Base-by-base conservation (phyloP, 2,329 filamentous ascomycete species). In the Trichocomaceae sp. region DNA sequence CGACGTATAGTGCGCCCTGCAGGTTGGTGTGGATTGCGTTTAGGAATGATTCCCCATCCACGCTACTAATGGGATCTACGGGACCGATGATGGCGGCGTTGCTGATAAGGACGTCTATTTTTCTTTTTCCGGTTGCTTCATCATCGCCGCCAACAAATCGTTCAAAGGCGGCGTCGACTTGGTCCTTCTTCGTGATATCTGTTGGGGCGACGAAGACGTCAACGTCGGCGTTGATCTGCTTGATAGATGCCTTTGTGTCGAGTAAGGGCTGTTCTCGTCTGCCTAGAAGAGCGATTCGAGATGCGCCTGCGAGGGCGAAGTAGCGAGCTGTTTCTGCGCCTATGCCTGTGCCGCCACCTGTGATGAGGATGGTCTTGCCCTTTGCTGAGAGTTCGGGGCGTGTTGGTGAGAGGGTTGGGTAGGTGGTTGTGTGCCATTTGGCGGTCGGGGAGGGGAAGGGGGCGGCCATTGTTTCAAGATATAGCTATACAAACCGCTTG, bases 271-370 rank as follows among this genome's bases (percentile, higher is more conserved):
- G 55, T 60, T 59, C 64, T 37, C 66, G 64, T 19, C 77, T 73
- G 22, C 76, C 76, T 1, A 78, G 60, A 6, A 80, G 66, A 8
- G 68, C 69, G 47, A 80, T 75, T 0, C 65, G 64, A 44, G 69
- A 63, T 1, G 75, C 75, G 7, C 75, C 74, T 54, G 77, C 75
- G 58, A 64, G 46, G 10, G 76, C 76, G 51, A 78, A 79, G 58
- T 61, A 63, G 22, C 50, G 63, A 5, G 75, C 74, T 5, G 71
- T 77, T 47, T 67, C 72, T 42, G 66, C 67, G 33, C 77, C 76
- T 37, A 79, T 78, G 6, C 76, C 77, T 10, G 62, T 71, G 3
- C 75, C 75, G 0, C 72, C 75, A 19, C 75, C 76, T 3, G 76
- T 79, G 13, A 77, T 59, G 4, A 77, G 4, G 10, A 77, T 59